phyloP scores from a whole-genome alignment of 78 protist species.

The Dictyostelium brefeldianum region DNA sequence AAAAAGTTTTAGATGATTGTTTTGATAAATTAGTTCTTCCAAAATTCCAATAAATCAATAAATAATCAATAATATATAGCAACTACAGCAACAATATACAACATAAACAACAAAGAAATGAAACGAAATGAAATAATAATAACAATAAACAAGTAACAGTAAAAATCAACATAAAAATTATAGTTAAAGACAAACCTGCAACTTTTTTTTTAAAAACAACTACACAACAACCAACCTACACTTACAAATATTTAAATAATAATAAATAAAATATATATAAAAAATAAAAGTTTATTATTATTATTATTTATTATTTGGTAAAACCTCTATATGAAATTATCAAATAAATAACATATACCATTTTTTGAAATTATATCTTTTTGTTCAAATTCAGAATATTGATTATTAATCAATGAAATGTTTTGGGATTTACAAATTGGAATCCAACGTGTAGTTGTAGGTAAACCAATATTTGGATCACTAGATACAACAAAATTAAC shows the following conservation, averaged over 20 bases:
- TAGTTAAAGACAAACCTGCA: no score
- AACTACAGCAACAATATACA: no score
- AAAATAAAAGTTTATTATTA: no score
- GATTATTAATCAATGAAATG: background rate
- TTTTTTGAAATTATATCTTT: background rate
- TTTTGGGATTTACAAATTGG: background rate
- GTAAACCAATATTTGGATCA: constrained; percentile 54
- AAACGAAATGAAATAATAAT: no score
- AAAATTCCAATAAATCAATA: background rate
- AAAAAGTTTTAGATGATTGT: background rate
- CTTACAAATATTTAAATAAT: no score
- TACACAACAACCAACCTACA: no score
- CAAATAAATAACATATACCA: background rate
- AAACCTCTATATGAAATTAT: constrained; percentile 2
- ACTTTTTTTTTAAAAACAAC: no score
- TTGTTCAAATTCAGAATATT: background rate
- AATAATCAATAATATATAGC: no score
- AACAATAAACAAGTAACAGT: no score
- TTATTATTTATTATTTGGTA: background rate
- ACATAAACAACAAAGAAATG: no score
- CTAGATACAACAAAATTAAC: constrained; percentile 17
- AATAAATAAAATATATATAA: no score
- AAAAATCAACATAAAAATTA: no score
- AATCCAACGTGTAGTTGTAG: constrained; percentile 3
- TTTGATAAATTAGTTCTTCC: constrained; percentile 16